Evolutionary conservation across 1,139 yeast genomes (phyloP).

Genomic region (Saccharomyces hybrid): DNA sequence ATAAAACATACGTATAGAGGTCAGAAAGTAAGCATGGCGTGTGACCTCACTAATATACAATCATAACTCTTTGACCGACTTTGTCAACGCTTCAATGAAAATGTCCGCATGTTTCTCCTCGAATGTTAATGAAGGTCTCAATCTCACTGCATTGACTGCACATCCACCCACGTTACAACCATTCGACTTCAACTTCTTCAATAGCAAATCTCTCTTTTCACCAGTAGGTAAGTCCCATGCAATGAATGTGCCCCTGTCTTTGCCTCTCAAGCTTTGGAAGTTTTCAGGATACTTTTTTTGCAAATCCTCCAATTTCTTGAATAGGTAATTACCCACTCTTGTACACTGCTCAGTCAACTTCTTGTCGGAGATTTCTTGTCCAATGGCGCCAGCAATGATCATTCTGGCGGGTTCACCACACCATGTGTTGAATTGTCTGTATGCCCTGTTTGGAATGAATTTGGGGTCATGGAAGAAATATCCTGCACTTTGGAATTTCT

Average conservation of each 20-base stretch:
- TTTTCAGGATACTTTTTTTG: conserved; percentile 39
- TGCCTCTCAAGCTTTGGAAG: conserved; percentile 54
- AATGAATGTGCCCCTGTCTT: conserved; percentile 60
- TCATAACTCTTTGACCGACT: conserved; percentile 20
- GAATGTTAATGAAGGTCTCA: conserved; percentile 64
- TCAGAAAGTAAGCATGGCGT: neutral
- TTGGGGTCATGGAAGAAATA: conserved; percentile 60
- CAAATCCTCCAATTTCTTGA: conserved; percentile 38
- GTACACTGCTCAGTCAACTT: conserved; percentile 45
- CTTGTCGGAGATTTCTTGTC: conserved; percentile 47
- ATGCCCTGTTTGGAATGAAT: conserved; percentile 54
- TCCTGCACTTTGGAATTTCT: conserved; percentile 75
- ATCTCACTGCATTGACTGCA: conserved; percentile 55
- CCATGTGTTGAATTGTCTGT: conserved; percentile 79
- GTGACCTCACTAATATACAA: neutral
- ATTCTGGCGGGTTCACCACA: conserved; percentile 74
- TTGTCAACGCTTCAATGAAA: conserved; percentile 42
- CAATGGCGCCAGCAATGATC: conserved; percentile 55
- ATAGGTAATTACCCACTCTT: conserved; percentile 54
- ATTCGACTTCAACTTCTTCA: conserved; percentile 41
- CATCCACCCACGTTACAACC: conserved; percentile 74
- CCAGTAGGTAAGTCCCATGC: conserved; percentile 59
- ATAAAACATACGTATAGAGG: neutral
- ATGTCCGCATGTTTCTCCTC: conserved; percentile 61
- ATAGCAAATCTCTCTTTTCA: conserved; percentile 43